Percentiles rank a stretch among this genome's conserved stretches.
These are phyloP conservation scores for Vitis riparia DNA, from an alignment of 164 flowering plant genomes.

Conservation along the genomic window DNA sequence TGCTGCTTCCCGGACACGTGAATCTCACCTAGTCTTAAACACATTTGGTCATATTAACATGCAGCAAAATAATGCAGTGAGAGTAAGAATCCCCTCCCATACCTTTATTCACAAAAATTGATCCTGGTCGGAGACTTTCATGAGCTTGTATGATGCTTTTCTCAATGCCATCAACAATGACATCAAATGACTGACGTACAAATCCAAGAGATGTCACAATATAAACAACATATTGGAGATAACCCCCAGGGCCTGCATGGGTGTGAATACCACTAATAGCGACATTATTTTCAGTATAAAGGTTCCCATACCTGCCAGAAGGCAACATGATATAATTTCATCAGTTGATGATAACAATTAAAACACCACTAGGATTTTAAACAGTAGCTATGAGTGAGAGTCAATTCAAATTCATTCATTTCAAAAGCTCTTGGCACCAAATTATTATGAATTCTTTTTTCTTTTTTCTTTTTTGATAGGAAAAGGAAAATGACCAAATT, in stretches of 20 bases:
- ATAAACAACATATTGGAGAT: constrained; percentile 92
- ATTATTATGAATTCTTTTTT: too few species aligned
- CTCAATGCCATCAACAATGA: constrained; percentile 94
- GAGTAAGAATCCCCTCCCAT: neutral
- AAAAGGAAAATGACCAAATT: neutral
- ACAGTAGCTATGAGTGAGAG: neutral
- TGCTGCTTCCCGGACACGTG: neutral
- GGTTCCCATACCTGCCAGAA: constrained; percentile 70
- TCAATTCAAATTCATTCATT: neutral
- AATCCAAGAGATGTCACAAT: constrained; percentile 95
- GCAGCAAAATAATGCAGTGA: neutral
- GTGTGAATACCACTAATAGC: constrained; percentile 98
- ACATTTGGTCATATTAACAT: neutral
- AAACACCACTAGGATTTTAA: neutral
- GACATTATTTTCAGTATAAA: constrained; percentile 87
- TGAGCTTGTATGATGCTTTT: constrained; percentile 89
- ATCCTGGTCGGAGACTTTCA: constrained; percentile 88
- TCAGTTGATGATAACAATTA: neutral
- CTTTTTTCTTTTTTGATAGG: too few species aligned
- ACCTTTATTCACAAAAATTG: constrained; percentile 89
- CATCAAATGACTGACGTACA: constrained; percentile 97
- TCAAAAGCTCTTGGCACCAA: neutral
- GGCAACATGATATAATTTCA: neutral
- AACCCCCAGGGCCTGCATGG: constrained; percentile 99
- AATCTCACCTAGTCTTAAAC: neutral